These are phyloP conservation scores for Lentithecium fluviatile DNA, from an alignment of 495 filamentous ascomycete genomes.

Conservation along the genomic window DNA sequence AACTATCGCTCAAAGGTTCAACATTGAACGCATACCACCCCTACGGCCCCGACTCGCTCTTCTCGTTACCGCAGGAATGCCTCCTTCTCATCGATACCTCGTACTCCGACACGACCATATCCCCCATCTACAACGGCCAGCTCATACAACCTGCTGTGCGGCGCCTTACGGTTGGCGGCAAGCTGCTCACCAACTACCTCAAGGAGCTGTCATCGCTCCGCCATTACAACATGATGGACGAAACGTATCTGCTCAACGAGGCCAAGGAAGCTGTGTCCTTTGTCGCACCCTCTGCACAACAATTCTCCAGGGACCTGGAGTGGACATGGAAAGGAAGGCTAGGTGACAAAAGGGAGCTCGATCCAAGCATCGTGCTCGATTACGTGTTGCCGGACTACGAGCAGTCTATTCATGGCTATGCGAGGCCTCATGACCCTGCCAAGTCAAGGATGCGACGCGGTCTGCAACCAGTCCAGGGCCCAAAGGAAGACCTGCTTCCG, in stretches of 20 bases:
- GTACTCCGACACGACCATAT: conserved; percentile 91
- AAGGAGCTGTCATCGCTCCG: conserved; percentile 85
- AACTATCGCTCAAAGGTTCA: conserved; percentile 51
- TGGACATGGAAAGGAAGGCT: conserved; percentile 76
- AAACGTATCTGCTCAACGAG: conserved; percentile 87
- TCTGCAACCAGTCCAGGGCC: conserved; percentile 53
- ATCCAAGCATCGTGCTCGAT: conserved; percentile 71
- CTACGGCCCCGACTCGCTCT: conserved; percentile 59
- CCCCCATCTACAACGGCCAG: conserved; percentile 76
- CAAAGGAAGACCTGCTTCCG: conserved; percentile 77
- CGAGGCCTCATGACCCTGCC: conserved; percentile 71
- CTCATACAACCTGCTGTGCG: conserved; percentile 80
- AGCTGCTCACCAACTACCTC: conserved; percentile 90
- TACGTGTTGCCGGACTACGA: conserved; percentile 94
- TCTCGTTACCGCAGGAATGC: conserved; percentile 68
- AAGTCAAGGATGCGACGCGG: conserved; percentile 57
- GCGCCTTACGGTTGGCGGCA: conserved; percentile 87
- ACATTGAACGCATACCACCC: conserved; percentile 82
- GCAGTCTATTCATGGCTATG: conserved; percentile 65
- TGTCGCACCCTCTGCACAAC: conserved; percentile 56
- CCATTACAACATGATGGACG: conserved; percentile 92
- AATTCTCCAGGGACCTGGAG: conserved; percentile 80
- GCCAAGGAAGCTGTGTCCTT: conserved; percentile 92
- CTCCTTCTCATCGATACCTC: conserved; percentile 86
- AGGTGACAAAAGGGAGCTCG: conserved; percentile 48